phyloP scores from a whole-genome alignment of 306 rosid species.

The Pyrus pyrifolia region DNA sequence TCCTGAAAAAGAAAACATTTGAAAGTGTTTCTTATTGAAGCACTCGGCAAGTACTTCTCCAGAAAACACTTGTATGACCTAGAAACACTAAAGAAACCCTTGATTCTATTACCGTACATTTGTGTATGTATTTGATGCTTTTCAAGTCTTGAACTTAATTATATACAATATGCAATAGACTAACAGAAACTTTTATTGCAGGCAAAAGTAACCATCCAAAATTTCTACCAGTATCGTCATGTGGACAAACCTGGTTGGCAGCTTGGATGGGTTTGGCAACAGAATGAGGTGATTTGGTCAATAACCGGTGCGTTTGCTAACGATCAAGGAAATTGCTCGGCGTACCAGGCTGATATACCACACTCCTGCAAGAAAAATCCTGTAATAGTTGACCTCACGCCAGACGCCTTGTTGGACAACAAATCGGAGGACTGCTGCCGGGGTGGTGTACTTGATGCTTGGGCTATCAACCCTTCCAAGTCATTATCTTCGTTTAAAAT shows the following conservation, averaged over 20 bases:
- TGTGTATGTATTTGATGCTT: not conserved
- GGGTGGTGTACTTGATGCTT: conserved; percentile 60
- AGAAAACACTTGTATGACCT: too few relatives aligned
- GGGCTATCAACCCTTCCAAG: conserved; percentile 34
- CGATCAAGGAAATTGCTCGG: conserved; percentile 52
- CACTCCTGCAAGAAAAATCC: conserved; percentile 65
- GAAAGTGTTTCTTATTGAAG: too few relatives aligned
- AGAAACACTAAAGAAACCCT: too few relatives aligned
- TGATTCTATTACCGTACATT: not conserved
- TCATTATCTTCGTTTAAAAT: conserved; percentile 67
- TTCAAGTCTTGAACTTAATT: too few relatives aligned
- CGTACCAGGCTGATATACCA: conserved; percentile 36
- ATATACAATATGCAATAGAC: not conserved
- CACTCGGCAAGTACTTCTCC: too few relatives aligned
- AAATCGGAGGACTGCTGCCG: conserved; percentile 57
- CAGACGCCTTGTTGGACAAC: conserved; percentile 31
- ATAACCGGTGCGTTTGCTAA: conserved; percentile 73
- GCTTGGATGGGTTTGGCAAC: conserved; percentile 67
- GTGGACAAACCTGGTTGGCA: conserved; percentile 72
- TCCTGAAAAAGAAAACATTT: too few relatives aligned
- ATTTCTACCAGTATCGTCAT: conserved; percentile 55
- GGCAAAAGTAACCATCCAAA: conserved; percentile 65
- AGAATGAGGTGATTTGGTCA: conserved; percentile 65
- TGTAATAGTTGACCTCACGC: conserved; percentile 42
- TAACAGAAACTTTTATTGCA: conserved; percentile 20